phyloP scores from a whole-genome alignment of 2,329 filamentous ascomycete species.

The Parascedosporium putredinis region DNA sequence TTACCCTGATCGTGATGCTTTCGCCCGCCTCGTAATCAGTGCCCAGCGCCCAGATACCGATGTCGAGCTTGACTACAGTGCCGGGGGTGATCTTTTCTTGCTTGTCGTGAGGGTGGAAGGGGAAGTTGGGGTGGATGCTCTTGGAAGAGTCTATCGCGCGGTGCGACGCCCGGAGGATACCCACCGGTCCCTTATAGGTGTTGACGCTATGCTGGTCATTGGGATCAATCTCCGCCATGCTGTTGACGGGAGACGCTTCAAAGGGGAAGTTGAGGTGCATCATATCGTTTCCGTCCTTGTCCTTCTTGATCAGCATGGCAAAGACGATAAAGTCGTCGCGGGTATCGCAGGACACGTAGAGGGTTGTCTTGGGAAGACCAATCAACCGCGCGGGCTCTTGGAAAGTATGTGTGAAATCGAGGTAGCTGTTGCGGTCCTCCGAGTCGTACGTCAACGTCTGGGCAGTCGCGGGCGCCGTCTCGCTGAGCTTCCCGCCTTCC shows the following conservation, averaged over 20 bases:
- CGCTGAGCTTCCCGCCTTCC: conserved; percentile 7
- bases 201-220: conserved; percentile 28
- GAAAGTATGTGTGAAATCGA: conserved; percentile 30
- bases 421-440: conserved; percentile 6
- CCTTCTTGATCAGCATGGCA: conserved; percentile 31
- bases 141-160: conserved; percentile 23
- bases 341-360: conserved; percentile 32
- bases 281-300: conserved; percentile 28
- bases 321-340: conserved; percentile 34
- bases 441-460: conserved; percentile 21
- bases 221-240: conserved; percentile 18
- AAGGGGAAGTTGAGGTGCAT: conserved; percentile 32
- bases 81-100: conserved; percentile 29
- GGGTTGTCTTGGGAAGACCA: conserved; percentile 33
- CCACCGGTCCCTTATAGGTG: conserved; percentile 29
- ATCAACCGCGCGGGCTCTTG: conserved; percentile 26
- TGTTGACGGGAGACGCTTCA: conserved; percentile 15
- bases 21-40: conserved; percentile 33
- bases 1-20: conserved; percentile 9
- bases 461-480: background rate
- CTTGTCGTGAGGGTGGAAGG: conserved; percentile 25
- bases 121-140: conserved; percentile 22
- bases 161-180: conserved; percentile 33
- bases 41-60: conserved; percentile 36
- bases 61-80: conserved; percentile 32